A percentile compares a stretch with the other conserved stretches of the same genome.
These are phyloP conservation scores for Aurantiochytrium sp. DNA, from an alignment of 108 stramenopile species.

Conservation along the genomic window DNA sequence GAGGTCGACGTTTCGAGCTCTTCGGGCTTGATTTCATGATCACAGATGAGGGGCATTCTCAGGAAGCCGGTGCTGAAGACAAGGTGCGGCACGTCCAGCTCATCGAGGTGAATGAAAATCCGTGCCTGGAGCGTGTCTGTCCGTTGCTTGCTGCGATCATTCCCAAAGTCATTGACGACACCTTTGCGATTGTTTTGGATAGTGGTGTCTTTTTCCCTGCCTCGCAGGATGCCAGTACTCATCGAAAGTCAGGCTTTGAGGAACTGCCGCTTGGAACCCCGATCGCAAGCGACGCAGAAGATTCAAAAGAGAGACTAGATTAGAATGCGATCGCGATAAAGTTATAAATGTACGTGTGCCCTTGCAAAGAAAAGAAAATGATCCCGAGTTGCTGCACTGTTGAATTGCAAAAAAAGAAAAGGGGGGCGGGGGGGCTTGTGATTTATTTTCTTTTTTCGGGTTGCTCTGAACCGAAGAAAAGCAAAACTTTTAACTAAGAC, in stretches of 20 bases:
- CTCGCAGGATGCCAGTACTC: too few relatives aligned
- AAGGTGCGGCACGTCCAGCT: not conserved
- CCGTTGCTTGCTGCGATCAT: conserved; percentile 20
- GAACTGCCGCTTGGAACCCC: too few relatives aligned
- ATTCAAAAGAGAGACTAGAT: not conserved
- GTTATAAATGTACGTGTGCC: not conserved
- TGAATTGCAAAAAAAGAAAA: too few relatives aligned
- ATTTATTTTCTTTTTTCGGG: too few relatives aligned
- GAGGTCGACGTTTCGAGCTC: conserved; percentile 3
- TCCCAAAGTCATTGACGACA: conserved; percentile 15
- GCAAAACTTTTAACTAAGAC: not conserved
- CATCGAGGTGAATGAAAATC: conserved; percentile 30
- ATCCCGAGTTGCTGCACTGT: too few relatives aligned
- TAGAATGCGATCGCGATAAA: not conserved
- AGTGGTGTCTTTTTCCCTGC: not conserved
- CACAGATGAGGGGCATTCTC: not conserved
- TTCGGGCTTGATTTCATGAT: conserved; percentile 28
- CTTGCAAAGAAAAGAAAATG: not conserved
- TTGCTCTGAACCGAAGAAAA: not conserved
- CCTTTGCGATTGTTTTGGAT: conserved; percentile 15
- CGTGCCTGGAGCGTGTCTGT: conserved; percentile 27
- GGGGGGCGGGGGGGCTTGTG: too few relatives aligned
- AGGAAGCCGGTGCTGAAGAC: not conserved
- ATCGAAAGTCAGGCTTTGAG: too few relatives aligned
- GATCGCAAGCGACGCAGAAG: not conserved